phyloP scores from a whole-genome alignment of 495 filamentous ascomycete genomes.

The Xylaria intraflava region DNA sequence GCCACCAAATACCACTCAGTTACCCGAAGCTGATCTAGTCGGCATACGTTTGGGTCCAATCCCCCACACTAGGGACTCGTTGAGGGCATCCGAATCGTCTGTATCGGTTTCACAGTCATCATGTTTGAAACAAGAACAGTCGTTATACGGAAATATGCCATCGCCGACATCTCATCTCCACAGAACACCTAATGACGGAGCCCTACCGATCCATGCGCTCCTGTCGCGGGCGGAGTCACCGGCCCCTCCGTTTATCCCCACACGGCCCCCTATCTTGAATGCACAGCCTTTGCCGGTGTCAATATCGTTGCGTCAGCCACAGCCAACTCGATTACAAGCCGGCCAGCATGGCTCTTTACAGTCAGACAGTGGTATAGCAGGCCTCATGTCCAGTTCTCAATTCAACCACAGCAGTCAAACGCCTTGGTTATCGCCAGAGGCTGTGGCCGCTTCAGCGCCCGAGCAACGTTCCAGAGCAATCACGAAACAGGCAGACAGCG shows the following conservation, averaged over 20 bases:
- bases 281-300: conserved; percentile 10
- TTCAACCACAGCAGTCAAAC: neutral
- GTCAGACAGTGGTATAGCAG: neutral
- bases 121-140: conserved; percentile 33
- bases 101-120: conserved; percentile 24
- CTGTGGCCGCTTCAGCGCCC: neutral
- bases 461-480: neutral
- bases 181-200: conserved; percentile 37
- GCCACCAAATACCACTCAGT: conserved; percentile 17
- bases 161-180: conserved; percentile 24
- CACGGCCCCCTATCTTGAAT: neutral
- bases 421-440: neutral
- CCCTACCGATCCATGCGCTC: conserved; percentile 42
- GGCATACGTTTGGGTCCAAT: conserved; percentile 6
- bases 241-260: neutral
- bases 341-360: conserved; percentile 1
- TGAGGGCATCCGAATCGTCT: conserved; percentile 20
- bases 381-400: conserved; percentile 6
- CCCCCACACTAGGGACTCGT: conserved; percentile 5
- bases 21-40: conserved; percentile 16
- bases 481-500: conserved; percentile 2
- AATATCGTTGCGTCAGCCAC: conserved; percentile 15
- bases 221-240: conserved; percentile 30
- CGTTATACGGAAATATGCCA: conserved; percentile 30
- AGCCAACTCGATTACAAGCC: conserved; percentile 13